Evolutionary conservation across 106 monocot species (phyloP).

Genomic region (Ottelia alismoides): DNA sequence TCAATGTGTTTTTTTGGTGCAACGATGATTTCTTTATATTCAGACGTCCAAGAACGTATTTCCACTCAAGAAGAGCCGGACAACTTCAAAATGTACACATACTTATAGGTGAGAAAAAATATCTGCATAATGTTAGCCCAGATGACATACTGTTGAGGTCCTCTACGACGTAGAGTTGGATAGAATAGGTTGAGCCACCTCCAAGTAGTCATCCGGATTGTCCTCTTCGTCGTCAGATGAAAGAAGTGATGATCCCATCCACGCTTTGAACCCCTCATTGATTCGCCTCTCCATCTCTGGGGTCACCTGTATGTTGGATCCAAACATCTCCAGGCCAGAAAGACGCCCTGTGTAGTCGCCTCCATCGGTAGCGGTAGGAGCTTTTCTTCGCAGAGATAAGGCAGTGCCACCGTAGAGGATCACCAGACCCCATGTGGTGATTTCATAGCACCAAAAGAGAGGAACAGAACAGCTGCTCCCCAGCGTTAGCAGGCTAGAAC

Average conservation of each 20-base stretch:
- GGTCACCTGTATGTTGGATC: constrained; percentile 22
- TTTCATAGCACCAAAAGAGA: constrained; percentile 83
- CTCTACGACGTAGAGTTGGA: constrained; percentile 3
- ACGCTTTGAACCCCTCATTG: constrained; percentile 62
- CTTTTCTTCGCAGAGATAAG: constrained; percentile 54
- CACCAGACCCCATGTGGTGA: constrained; percentile 58
- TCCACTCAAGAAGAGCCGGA: too few species aligned
- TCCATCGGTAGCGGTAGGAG: constrained; percentile 32
- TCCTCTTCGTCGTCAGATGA: constrained; percentile 74
- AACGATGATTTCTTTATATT: too few species aligned
- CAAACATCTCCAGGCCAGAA: constrained; percentile 63
- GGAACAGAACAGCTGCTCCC: constrained; percentile 69
- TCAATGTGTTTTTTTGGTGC: too few species aligned
- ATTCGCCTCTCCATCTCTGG: constrained; percentile 68
- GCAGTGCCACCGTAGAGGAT: constrained; percentile 57
- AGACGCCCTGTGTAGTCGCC: constrained; percentile 22
- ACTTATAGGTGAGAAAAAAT: too few species aligned
- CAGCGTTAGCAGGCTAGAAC: constrained; percentile 67
- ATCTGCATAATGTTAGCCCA: too few species aligned
- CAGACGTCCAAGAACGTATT: too few species aligned
- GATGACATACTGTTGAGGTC: too few species aligned
- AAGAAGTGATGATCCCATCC: constrained; percentile 71
- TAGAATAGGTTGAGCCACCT: constrained; percentile 11
- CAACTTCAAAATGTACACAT: too few species aligned
- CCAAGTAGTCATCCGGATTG: too few species aligned